Evolutionary conservation across 2,329 filamentous ascomycete genomes (phyloP), one percentile per base, ranked within the genome.

Genomic region (Fusarium pseudograminearum): DNA sequence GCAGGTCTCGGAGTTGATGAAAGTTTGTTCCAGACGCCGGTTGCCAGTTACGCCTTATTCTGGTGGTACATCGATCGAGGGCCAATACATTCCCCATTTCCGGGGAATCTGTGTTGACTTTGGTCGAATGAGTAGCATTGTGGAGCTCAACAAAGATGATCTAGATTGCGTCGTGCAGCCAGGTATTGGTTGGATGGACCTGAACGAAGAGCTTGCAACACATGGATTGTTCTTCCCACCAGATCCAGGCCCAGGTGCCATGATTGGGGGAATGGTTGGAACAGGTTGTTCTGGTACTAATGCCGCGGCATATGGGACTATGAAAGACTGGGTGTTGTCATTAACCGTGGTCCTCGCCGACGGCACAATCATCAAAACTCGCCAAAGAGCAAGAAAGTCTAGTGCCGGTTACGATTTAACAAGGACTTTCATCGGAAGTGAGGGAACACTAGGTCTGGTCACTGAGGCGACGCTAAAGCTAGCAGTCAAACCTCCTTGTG

Each of bases 161-260:
- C 93, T 97, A 91, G 94, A 98, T 73, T 86, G 97, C 41, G 92
- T 97, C 3, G 93, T 97, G 2, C 94, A 98, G 77, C 94, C 94
- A 4, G 92, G 92, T 3, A 90, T 97, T 8, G 90, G 91, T 12
- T 98, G 94, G 94, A 94, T 97, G 86, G 89, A 92, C 45, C 80
- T 98, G 56, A 98, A 98, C 73, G 88, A 91, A 67, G 81, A 87
- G 73, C 78, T 90, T 34, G 85, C 89, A 40, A 89, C 91, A 73
- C 88, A 87, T 3, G 93, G 93, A 0, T 86, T 98, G 0, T 97
- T 97, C 81, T 97, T 97, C 77, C 94, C 94, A 1, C 90, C 97
- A 6, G 94, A 98, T 74, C 94, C 94, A 81, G 85, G 86, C 22
- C 87, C 87, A 59, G 87, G 84, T 71, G 91, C 92, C 14, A 92